Base-by-base conservation (phyloP, 2,329 filamentous ascomycete species). In the Botrytis fabae region DNA sequence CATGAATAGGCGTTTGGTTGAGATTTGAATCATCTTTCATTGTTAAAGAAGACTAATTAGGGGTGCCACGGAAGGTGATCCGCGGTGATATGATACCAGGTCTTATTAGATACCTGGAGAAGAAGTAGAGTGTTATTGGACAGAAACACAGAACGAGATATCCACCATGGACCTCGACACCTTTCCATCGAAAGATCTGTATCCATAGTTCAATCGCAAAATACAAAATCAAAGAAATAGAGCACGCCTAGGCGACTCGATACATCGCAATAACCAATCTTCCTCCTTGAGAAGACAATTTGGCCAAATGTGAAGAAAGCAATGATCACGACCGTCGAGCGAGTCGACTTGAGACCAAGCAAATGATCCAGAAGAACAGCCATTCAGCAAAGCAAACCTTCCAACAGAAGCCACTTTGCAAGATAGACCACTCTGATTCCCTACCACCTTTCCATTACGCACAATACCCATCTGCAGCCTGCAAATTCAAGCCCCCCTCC, bases 401-500 rank as follows among this genome's bases (percentile, higher is more conserved):
- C 12, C 2, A 25, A 25, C 1, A 6, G 32, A 68, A 42, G n/a
- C 40, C 18, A 25, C 1, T 57, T 28, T 57, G 18, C 1, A 4
- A 28, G 6, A 12, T 7, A 66, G 16, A 14, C 1, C 22, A 66
- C 38, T 32, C 32, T 35, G 28, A 14, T 12, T 5, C 46, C 38
- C 10, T 16, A 54, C 14, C 46, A 22, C 16, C 71, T 7, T 20
- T n/a, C 44, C 38, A 25, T 25, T 44, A 68, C 42, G 48, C 48
- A 57, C 54, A n/a, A 10, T 57, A 68, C 38, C 65, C 65, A 68
- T 68, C 65, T 20, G 46, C 70, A 63, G 32, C 68, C 46, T 61
- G 70, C 54, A 69, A 72, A 38, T 72, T 72, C 69, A 72, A 38
- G 1, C 54, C 44, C 6, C 62, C 72, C 22, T 60, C 70, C 20